A percentile compares a stretch with the other conserved stretches of the same genome.
Conservation (phyloP, 345 rosid species). For the Populus pruinosa region DNA sequence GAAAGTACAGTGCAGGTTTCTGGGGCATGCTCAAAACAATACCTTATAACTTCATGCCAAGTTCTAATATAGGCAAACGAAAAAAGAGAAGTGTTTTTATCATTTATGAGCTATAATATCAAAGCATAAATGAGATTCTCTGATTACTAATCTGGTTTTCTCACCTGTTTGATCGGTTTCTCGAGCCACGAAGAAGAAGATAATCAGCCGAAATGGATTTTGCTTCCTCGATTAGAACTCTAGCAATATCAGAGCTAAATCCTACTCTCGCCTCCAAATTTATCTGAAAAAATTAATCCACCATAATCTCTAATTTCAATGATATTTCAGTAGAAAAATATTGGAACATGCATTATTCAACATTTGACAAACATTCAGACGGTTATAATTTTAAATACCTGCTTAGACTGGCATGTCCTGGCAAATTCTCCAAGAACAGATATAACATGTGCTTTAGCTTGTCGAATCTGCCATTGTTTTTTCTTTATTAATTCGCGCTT, state of each 20-base stretch:
- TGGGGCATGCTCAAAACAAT: conserved; percentile 58
- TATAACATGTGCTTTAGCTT: conserved; percentile 75
- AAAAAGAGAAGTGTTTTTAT: not conserved
- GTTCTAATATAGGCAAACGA: conserved; percentile 28
- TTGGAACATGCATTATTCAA: not conserved
- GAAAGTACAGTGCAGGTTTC: conserved; percentile 65
- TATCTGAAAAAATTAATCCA: conserved; percentile 37
- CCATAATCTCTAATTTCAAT: not conserved
- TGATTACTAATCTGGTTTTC: conserved; percentile 1
- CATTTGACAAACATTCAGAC: not conserved
- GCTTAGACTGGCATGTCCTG: conserved; percentile 50
- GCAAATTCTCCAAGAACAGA: conserved; percentile 80
- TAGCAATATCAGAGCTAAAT: conserved; percentile 52
- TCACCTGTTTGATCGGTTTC: conserved; percentile 39
- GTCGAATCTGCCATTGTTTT: conserved; percentile 50
- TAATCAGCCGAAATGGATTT: conserved; percentile 67
- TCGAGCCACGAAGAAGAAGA: conserved; percentile 63
- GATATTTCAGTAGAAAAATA: not conserved
- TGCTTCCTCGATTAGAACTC: conserved; percentile 66
- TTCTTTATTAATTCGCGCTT: conserved; percentile 34
- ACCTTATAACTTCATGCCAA: conserved; percentile 40
- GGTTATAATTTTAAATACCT: conserved; percentile 29
- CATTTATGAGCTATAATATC: not conserved
- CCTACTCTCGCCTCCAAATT: conserved; percentile 86
- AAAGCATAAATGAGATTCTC: not conserved